A percentile compares a stretch with the other conserved stretches of the same genome.
Evolutionary conservation across 768 basidiomycete genomes (phyloP).

Genomic region (Rhizopogon sp.): DNA sequence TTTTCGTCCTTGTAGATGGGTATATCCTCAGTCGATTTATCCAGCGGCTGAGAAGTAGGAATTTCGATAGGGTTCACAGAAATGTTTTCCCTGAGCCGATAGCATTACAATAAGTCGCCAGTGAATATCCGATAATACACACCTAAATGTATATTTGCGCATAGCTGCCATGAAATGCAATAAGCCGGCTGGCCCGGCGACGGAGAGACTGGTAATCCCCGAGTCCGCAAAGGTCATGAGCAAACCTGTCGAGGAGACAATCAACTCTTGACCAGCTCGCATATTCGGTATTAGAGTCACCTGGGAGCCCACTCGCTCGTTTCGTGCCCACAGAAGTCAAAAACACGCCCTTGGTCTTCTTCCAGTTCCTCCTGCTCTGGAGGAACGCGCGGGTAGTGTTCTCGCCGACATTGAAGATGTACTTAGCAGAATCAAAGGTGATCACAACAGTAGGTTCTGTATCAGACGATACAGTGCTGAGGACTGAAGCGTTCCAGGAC

Average conservation of each 20-base stretch:
- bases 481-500: constrained; percentile 62
- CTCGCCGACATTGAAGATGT: constrained; percentile 86
- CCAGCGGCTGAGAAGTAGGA: constrained; percentile 18
- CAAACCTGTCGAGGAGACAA: constrained; percentile 42
- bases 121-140: constrained; percentile 9
- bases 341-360: constrained; percentile 66
- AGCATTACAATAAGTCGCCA: neutral
- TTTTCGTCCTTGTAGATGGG: constrained; percentile 61
- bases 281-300: constrained; percentile 33
- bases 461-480: constrained; percentile 61
- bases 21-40: constrained; percentile 20
- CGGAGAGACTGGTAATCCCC: constrained; percentile 46
- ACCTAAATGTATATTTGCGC: constrained; percentile 68
- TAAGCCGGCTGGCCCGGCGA: constrained; percentile 74
- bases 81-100: constrained; percentile 42
- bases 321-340: constrained; percentile 61
- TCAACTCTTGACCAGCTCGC: neutral
- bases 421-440: constrained; percentile 73
- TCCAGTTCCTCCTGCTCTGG: constrained; percentile 62
- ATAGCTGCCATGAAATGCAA: constrained; percentile 66
- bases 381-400: constrained; percentile 70
- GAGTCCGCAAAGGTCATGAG: constrained; percentile 80
- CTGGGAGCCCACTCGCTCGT: constrained; percentile 67
- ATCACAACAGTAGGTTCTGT: constrained; percentile 77
- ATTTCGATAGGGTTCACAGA: constrained; percentile 42